These are phyloP conservation scores for Sphaerulina populicola DNA, from an alignment of 2,329 filamentous ascomycete genomes.

Conservation along the genomic window DNA sequence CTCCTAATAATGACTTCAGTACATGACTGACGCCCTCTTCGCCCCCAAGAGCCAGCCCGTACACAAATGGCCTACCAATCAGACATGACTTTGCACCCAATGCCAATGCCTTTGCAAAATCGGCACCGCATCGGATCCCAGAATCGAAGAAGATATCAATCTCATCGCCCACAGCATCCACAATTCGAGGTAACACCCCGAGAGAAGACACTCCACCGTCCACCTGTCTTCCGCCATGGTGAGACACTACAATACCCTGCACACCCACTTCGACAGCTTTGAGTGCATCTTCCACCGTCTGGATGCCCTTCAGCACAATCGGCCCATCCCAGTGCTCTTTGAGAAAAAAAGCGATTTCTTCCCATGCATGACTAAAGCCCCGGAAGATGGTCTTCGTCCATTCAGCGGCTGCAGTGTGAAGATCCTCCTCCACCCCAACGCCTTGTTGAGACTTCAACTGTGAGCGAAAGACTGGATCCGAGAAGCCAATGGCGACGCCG, in stretches of 20 bases:
- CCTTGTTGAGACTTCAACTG: constrained; percentile 45
- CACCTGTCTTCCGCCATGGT: constrained; percentile 47
- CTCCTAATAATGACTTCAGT: constrained; percentile 16
- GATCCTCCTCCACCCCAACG: constrained; percentile 37
- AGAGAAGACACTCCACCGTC: constrained; percentile 44
- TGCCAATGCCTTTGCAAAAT: constrained; percentile 45
- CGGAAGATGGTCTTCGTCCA: constrained; percentile 48
- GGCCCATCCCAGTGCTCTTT: constrained; percentile 55
- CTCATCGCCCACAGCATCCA: constrained; percentile 48
- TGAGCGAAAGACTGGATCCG: constrained; percentile 56
- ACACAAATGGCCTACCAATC: constrained; percentile 52
- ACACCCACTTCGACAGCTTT: constrained; percentile 39
- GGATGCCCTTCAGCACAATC: constrained; percentile 54
- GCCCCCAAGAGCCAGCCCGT: constrained; percentile 50
- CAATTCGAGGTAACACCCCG: constrained; percentile 52
- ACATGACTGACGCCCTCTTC: constrained; percentile 45
- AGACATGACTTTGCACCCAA: constrained; percentile 51
- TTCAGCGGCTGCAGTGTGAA: constrained; percentile 43
- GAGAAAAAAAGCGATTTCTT: constrained; percentile 51
- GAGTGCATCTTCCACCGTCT: constrained; percentile 43
- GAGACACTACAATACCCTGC: constrained; percentile 45
- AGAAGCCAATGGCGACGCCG: constrained; percentile 56
- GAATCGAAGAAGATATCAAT: constrained; percentile 45
- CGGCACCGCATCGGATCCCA: constrained; percentile 43
- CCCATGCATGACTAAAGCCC: constrained; percentile 42